Evolutionary conservation across 495 filamentous ascomycete species (phyloP).

Genomic region (Neurospora sp.): DNA sequence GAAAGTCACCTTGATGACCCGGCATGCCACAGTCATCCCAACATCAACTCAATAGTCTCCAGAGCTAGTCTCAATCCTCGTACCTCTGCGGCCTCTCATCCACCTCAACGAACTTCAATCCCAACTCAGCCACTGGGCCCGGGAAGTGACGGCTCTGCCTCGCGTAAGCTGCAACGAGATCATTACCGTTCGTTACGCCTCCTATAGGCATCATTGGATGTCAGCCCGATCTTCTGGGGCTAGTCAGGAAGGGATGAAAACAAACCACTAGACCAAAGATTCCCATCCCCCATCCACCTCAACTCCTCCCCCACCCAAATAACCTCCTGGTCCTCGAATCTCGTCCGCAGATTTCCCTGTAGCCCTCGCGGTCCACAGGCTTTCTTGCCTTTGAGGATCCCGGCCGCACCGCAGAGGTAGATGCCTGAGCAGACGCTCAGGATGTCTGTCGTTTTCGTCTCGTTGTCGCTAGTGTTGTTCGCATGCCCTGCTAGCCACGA

Average conservation of each 20-base stretch:
- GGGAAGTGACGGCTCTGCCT: conserved; percentile 35
- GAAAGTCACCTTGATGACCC: conserved; percentile 25
- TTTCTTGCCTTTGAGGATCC: conserved; percentile 36
- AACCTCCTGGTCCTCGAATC: conserved; percentile 30
- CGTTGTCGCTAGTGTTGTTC: conserved; percentile 3
- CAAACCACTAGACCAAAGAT: conserved; percentile 51
- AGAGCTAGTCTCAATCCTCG: conserved; percentile 14
- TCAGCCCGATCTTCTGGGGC: background rate
- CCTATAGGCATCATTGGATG: background rate
- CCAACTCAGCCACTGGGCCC: conserved; percentile 36
- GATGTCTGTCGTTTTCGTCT: conserved; percentile 28
- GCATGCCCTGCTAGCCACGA: conserved; percentile 39
- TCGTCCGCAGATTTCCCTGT: conserved; percentile 31
- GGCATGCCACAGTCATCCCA: conserved; percentile 24
- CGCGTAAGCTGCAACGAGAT: conserved; percentile 47
- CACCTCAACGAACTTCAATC: conserved; percentile 40
- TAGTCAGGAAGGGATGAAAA: conserved; percentile 1
- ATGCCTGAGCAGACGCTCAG: conserved; percentile 48
- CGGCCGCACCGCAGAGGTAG: conserved; percentile 37
- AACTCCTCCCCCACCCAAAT: conserved; percentile 37
- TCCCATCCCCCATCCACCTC: conserved; percentile 46
- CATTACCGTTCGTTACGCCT: conserved; percentile 50
- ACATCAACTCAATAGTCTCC: conserved; percentile 6
- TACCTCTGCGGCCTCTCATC: conserved; percentile 39
- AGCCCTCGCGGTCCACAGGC: conserved; percentile 44